Conservation (phyloP, 495 filamentous ascomycete genomes). For the Peziza echinospora region DNA sequence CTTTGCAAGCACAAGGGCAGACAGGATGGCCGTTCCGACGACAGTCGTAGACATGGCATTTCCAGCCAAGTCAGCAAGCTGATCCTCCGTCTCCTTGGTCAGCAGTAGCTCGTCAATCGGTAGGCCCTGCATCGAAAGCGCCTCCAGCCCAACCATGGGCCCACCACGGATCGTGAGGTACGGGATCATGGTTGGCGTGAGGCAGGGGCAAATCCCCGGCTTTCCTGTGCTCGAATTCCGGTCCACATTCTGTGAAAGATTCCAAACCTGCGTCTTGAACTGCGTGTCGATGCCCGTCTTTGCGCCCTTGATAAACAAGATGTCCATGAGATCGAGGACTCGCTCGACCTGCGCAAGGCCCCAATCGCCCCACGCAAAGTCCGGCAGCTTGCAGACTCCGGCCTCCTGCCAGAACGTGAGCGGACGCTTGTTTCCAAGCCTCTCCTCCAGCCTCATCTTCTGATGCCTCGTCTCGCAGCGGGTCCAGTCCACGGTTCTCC, state of each 20-base stretch:
- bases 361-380: conserved; percentile 33
- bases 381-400: conserved; percentile 29
- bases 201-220: conserved; percentile 41
- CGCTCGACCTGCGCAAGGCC: conserved; percentile 29
- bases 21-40: conserved; percentile 39
- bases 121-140: conserved; percentile 49
- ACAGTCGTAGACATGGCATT: conserved; percentile 72
- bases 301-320: conserved; percentile 30
- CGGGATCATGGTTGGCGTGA: conserved; percentile 46
- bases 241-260: conserved; percentile 61
- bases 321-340: conserved; percentile 47
- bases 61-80: conserved; percentile 53
- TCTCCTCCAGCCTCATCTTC: conserved; percentile 24
- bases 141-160: conserved; percentile 42
- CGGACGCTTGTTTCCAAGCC: conserved; percentile 31
- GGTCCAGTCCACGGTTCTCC: conserved; percentile 30
- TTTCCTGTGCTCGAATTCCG: conserved; percentile 27
- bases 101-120: conserved; percentile 40
- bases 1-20: conserved; percentile 25
- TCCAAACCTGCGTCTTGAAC: conserved; percentile 41
- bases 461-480: conserved; percentile 35
- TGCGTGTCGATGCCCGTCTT: conserved; percentile 31
- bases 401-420: conserved; percentile 35
- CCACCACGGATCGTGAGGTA: conserved; percentile 41
- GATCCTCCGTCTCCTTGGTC: conserved; percentile 37